These are phyloP conservation scores for Candida takata DNA, from an alignment of 805 yeast species.

Conservation along the genomic window DNA sequence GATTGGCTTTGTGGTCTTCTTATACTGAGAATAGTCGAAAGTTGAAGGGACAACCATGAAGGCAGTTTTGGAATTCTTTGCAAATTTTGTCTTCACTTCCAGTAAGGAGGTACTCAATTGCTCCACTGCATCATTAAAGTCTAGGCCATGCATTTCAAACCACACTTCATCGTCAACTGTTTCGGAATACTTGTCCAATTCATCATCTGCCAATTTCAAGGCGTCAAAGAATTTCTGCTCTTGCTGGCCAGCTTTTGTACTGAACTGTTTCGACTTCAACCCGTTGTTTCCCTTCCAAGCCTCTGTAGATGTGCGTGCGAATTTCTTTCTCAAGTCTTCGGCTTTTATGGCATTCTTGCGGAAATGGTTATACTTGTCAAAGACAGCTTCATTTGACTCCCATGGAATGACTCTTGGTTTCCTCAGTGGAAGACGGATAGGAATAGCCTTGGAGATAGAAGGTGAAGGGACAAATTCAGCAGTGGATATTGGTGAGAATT, in stretches of 20 bases:
- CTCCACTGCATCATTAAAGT: conserved; percentile 22
- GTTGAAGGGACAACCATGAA: conserved; percentile 22
- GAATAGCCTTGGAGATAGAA: conserved; percentile 7
- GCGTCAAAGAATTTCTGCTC: conserved; percentile 16
- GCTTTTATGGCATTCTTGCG: conserved; percentile 15
- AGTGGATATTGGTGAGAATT: neutral
- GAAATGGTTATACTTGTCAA: conserved; percentile 12
- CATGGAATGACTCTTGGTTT: conserved; percentile 23
- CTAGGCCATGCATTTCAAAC: conserved; percentile 25
- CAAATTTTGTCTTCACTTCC: conserved; percentile 9
- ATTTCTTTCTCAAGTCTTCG: conserved; percentile 21
- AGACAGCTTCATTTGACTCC: conserved; percentile 14
- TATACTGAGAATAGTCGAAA: conserved; percentile 12
- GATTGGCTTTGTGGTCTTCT: conserved; percentile 24
- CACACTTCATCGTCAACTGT: conserved; percentile 16
- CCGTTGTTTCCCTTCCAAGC: conserved; percentile 22
- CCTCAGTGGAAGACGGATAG: conserved; percentile 14
- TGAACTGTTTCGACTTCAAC: conserved; percentile 20
- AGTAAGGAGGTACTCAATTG: conserved; percentile 11
- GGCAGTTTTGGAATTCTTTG: conserved; percentile 10
- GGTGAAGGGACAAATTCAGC: neutral
- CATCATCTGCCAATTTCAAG: conserved; percentile 23
- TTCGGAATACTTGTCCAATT: conserved; percentile 18
- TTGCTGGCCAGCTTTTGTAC: conserved; percentile 21
- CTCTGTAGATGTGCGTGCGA: conserved; percentile 22